Evolutionary conservation across 177 flowering plant genomes (phyloP), one percentile per base, ranked within the genome.

Genomic region (Vitis hybrid): DNA sequence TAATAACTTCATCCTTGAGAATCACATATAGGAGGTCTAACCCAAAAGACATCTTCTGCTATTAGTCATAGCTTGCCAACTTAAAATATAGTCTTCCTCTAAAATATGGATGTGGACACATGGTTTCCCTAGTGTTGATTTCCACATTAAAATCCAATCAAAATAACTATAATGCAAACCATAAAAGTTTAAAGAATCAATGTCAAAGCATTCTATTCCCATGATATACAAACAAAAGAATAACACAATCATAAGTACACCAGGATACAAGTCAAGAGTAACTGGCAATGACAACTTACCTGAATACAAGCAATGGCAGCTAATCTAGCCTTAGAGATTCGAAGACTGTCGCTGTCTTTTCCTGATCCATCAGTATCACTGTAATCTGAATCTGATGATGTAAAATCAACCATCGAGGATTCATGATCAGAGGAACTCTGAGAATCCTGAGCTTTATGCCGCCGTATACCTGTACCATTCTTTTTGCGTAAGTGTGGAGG

Each of bases 301-400:
- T 89, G 96, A 60, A 95, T 74, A 72, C 99, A 95, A 64, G 73
- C 54, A 61, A 93, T 83, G 50, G 99, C 96, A 84, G 92, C 86
- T 68, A 89, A 65, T 73, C 99, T 87, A 56, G 89, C 92, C 80
- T 87, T 91, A 14, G 88, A 84, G 73, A 84, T 80, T 60, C 68
- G 86, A 56, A 69, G 67, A 45, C 58, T 73, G 49, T 80, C 80
- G 65, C 57, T 13, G 63, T 80, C 90, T 72, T 73, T 86, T 49
- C 57, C 62, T 12, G 81, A 73, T 56, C 88, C 87, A 80, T 95
- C 99, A 78, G 79, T 85, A 72, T 95, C 99, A 83, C 99, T 94
- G 69, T 75, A 87, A 70, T 95, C 99, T 17, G 99, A 95, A 82
- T 95, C 99, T 51, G 98, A 93, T 62, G 96, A 88, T n/a, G 83